Base-by-base conservation (phyloP, 768 basidiomycete species). In the Naganishia antarctica region DNA sequence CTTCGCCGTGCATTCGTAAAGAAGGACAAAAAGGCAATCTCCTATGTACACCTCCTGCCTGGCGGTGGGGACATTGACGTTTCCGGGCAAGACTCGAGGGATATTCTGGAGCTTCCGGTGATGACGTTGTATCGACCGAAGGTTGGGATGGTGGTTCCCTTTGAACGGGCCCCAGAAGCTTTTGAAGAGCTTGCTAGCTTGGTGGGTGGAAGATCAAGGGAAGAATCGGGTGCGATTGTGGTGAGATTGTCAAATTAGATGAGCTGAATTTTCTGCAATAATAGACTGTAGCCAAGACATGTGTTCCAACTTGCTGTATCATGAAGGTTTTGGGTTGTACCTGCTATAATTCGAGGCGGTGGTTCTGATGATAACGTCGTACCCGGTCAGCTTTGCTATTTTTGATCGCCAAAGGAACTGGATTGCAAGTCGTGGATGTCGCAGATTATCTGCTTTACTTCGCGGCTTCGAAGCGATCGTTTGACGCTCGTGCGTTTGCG, bases 51-150 rank as follows among this genome's bases (percentile, higher is more conserved):
- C 51, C 58, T 75, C 15, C 44, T 68, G 12, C 72, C 73, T 18
- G 67, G 72, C 16, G 74, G 74, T 18, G 74, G 71, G 32, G 76
- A 75, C 47, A 73, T 77, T 3, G 76, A 77, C 67, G 46, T 65
- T 28, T 68, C 68, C 11, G 76, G 76, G 11, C 67, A 72, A 65
- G 76, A 77, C 50, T 67, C 59, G 12, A 57, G 76, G 58, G 76
- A 77, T 67, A 66, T 75, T 3, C 47, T 77, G 62, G 76, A 77
- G 49, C 70, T 72, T 41, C 66, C 68, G 21, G 67, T 71, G 49
- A 71, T 77, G 70, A 41, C 63, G 7, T 50, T 51, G 21, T 74
- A 74, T 32, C 61, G 64, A 32, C 74, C 76, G 13, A 65, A 60
- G 25, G 66, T 73, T 11, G 67, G 61, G 3, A 49, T 50, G 13